Conservation (phyloP, 2,329 filamentous ascomycete species). For the Ceratocystis variospora region DNA sequence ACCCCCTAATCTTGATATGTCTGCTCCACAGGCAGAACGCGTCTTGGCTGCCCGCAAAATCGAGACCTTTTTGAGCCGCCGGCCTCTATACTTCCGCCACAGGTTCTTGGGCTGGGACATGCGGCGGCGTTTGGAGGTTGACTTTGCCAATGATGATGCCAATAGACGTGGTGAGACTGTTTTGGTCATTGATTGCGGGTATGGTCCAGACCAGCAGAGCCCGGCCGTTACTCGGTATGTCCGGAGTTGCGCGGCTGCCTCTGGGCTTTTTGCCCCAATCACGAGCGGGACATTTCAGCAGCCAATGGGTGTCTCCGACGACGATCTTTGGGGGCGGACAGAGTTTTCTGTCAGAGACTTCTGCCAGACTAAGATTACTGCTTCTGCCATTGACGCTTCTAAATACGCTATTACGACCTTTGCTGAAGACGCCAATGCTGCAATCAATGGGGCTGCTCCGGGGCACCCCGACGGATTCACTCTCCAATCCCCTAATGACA, state of each 20-base stretch:
- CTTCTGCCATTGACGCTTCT: conserved; percentile 61
- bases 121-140: conserved; percentile 69
- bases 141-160: conserved; percentile 75
- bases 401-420: conserved; percentile 55
- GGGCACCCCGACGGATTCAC: conserved; percentile 8
- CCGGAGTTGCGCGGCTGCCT: conserved; percentile 23
- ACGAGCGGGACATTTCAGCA: neutral
- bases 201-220: conserved; percentile 40
- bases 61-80: conserved; percentile 57
- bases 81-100: conserved; percentile 64
- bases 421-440: conserved; percentile 48
- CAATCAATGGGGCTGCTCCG: conserved; percentile 5
- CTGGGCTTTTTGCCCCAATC: neutral
- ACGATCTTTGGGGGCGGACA: conserved; percentile 55
- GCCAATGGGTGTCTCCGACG: conserved; percentile 26
- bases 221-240: conserved; percentile 34
- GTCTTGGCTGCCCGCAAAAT: conserved; percentile 68
- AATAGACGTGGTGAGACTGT: conserved; percentile 62
- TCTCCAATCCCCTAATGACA: conserved; percentile 32
- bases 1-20: conserved; percentile 7
- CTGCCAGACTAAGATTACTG: conserved; percentile 49
- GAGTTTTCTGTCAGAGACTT: conserved; percentile 40
- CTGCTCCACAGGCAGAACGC: conserved; percentile 50
- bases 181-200: conserved; percentile 58
- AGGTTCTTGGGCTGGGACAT: conserved; percentile 84